These are phyloP conservation scores for Amborella trichopoda DNA, from an alignment of 164 flowering plant species.

Conservation along the genomic window DNA sequence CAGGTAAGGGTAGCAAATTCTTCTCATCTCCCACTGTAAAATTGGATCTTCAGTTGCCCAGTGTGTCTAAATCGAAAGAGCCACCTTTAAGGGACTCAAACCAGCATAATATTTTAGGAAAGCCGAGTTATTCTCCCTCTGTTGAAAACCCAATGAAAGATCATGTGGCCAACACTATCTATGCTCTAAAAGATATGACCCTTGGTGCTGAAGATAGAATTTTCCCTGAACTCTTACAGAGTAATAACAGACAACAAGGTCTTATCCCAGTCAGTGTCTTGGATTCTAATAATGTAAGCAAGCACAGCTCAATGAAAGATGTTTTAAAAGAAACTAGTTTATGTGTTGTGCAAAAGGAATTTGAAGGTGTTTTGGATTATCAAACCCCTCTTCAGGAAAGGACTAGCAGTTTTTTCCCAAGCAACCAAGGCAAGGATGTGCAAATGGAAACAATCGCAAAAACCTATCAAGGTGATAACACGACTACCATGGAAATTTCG, in stretches of 20 bases:
- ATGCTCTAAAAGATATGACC: conserved; percentile 7
- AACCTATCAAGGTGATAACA: conserved; percentile 11
- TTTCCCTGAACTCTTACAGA: conserved; percentile 5
- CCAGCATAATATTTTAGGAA: conserved; percentile 8
- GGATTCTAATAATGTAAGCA: background rate
- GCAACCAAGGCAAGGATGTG: conserved; percentile 11
- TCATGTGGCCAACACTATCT: conserved; percentile 5
- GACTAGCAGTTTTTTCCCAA: conserved; percentile 7
- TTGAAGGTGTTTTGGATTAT: conserved; percentile 6
- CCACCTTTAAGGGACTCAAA: conserved; percentile 8
- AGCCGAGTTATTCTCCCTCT: conserved; percentile 2
- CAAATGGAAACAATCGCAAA: conserved; percentile 6
- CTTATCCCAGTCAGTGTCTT: conserved; percentile 3
- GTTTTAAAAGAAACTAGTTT: conserved; percentile 6
- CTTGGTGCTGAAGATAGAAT: conserved; percentile 7
- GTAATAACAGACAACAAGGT: conserved; percentile 3
- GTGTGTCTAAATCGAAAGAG: conserved; percentile 10
- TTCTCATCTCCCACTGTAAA: conserved; percentile 18
- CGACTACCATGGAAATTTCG: conserved; percentile 12
- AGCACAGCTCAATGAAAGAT: conserved; percentile 4
- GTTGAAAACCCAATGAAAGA: conserved; percentile 9
- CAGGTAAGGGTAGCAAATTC: conserved; percentile 8
- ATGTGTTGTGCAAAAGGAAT: conserved; percentile 13
- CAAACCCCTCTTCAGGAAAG: conserved; percentile 12
- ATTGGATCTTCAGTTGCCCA: conserved; percentile 11